Percentiles rank a stretch among this genome's conserved stretches.
Evolutionary conservation across 129 eudicot genomes (phyloP).

Genomic region (Ambrosia artemisiifolia): DNA sequence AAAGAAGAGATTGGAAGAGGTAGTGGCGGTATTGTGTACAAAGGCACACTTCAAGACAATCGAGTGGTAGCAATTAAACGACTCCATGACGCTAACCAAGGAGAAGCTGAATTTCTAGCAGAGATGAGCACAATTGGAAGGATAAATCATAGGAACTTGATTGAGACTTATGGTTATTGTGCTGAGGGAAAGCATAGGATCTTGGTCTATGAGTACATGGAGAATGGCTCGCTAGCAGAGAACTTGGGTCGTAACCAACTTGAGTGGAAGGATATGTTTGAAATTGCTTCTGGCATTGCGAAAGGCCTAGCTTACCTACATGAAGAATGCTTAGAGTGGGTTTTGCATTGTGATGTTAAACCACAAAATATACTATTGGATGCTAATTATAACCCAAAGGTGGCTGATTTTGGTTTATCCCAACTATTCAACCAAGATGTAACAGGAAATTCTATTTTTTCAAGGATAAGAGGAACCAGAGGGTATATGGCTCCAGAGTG

Average conservation of each 20-base stretch:
- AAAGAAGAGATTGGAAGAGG: slow-evolving; percentile 29
- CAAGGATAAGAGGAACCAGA: slow-evolving; percentile 22
- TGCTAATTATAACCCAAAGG: background rate
- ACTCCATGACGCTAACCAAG: slow-evolving; percentile 24
- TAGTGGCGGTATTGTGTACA: slow-evolving; percentile 22
- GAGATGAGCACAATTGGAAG: background rate
- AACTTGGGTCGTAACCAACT: slow-evolving; percentile 3
- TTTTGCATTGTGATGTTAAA: background rate
- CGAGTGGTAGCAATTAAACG: slow-evolving; percentile 25
- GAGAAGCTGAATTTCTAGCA: slow-evolving; percentile 26
- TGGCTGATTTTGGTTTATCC: slow-evolving; percentile 25
- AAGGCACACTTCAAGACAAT: slow-evolving; percentile 18
- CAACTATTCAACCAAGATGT: slow-evolving; percentile 21
- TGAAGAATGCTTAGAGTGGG: background rate
- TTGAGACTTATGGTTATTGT: slow-evolving; percentile 33
- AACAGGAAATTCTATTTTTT: background rate
- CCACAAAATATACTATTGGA: background rate
- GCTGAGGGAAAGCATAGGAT: slow-evolving; percentile 27
- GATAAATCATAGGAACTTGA: slow-evolving; percentile 21
- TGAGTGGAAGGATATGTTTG: slow-evolving; percentile 25
- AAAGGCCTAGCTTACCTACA: slow-evolving; percentile 20
- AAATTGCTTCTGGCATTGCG: slow-evolving; percentile 26
- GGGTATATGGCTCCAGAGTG: slow-evolving; percentile 10
- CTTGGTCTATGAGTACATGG: slow-evolving; percentile 24
- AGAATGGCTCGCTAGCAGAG: slow-evolving; percentile 15